Evolutionary conservation across 495 filamentous ascomycete species (phyloP).

Genomic region (Glarea lozoyensis): DNA sequence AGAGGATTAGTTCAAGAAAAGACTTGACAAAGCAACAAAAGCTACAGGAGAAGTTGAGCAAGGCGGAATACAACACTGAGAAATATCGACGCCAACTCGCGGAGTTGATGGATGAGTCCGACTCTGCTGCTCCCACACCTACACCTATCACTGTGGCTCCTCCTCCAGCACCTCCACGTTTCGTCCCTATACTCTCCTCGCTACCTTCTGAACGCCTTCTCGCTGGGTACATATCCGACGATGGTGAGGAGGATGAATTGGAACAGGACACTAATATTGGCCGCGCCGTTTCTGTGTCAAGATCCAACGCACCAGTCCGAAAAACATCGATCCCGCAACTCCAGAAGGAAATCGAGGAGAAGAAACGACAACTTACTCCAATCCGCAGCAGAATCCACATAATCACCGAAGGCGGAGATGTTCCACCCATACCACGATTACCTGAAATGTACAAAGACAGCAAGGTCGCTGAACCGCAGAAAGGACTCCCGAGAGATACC

Average conservation of each 20-base stretch:
- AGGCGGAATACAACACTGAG: conserved; percentile 54
- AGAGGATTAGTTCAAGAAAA: conserved; percentile 46
- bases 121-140: too few species aligned
- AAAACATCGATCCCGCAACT: too few species aligned
- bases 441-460: too few species aligned
- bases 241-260: conserved; percentile 1
- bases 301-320: too few species aligned
- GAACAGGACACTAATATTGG: conserved; percentile 4
- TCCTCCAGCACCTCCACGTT: conserved; percentile 33
- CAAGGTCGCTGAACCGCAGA: too few species aligned
- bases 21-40: conserved; percentile 54
- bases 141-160: conserved; percentile 23
- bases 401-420: too few species aligned
- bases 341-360: not conserved
- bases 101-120: conserved; percentile 34
- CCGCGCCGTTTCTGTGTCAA: conserved; percentile 8
- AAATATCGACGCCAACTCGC: conserved; percentile 50
- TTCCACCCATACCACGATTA: too few species aligned
- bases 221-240: conserved; percentile 22
- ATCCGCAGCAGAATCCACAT: too few species aligned
- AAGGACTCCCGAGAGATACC: too few species aligned
- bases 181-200: conserved; percentile 45
- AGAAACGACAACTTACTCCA: not conserved
- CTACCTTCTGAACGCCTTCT: conserved; percentile 52
- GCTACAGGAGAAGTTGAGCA: conserved; percentile 54